Evolutionary conservation across 148 eudicot species (phyloP).

Genomic region (Dysphania ambrosioides): DNA sequence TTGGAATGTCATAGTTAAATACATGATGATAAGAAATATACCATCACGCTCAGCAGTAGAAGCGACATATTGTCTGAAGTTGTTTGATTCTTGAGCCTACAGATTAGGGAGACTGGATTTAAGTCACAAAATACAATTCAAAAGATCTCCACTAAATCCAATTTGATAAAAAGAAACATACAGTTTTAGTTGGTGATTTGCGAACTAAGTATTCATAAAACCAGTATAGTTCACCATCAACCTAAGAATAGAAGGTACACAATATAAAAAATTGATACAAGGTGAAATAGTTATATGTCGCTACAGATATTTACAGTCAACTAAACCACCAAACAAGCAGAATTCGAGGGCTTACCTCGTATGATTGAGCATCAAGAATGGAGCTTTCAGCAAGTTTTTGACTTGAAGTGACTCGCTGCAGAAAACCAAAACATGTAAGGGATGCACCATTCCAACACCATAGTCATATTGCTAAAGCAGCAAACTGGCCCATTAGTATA

Average conservation of each 20-base stretch:
- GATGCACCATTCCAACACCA: background rate
- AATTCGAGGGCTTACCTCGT: constrained; percentile 54
- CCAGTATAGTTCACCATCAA: constrained; percentile 91
- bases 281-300: background rate
- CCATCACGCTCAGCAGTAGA: constrained; percentile 92
- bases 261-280: constrained; percentile 6
- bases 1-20: background rate
- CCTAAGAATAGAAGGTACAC: constrained; percentile 35
- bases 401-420: constrained; percentile 82
- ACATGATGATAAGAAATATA: constrained; percentile 20
- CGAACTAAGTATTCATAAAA: constrained; percentile 89
- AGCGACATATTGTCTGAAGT: constrained; percentile 71
- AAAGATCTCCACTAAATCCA: background rate
- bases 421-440: constrained; percentile 8
- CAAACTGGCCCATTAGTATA: background rate
- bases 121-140: constrained; percentile 3
- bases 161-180: constrained; percentile 36
- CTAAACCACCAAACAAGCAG: background rate
- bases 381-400: constrained; percentile 96
- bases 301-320: background rate
- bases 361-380: constrained; percentile 74
- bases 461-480: background rate
- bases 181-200: constrained; percentile 82
- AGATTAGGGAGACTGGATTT: constrained; percentile 17
- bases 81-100: constrained; percentile 65